A percentile compares a stretch with the other conserved stretches of the same genome.
Conservation (phyloP, 2,329 filamentous ascomycete species). For the Blastomyces parvus region DNA sequence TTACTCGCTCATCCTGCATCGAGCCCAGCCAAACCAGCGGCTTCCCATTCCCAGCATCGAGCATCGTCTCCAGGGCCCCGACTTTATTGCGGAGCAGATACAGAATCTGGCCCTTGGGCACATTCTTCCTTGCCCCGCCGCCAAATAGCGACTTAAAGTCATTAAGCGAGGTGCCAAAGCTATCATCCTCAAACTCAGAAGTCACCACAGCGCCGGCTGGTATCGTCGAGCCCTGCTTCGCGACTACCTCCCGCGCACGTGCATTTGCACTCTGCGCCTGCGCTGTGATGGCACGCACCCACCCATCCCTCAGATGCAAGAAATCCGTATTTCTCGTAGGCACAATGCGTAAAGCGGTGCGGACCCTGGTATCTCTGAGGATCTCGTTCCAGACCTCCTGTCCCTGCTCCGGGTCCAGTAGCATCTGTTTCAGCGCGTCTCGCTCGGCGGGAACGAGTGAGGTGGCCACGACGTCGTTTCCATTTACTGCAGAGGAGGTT, state of each 20-base stretch:
- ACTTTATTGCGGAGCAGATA: conserved; percentile 57
- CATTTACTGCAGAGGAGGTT: conserved; percentile 19
- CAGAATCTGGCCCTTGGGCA: conserved; percentile 71
- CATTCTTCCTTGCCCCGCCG: conserved; percentile 54
- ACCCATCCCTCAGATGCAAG: conserved; percentile 80
- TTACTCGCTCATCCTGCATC: conserved; percentile 69
- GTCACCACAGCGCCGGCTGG: conserved; percentile 22
- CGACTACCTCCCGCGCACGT: conserved; percentile 30
- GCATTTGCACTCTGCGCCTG: conserved; percentile 53
- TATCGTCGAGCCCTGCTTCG: conserved; percentile 40
- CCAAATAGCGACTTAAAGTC: conserved; percentile 77
- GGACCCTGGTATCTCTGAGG: conserved; percentile 56
- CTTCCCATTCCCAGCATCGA: conserved; percentile 43
- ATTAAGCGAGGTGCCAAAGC: conserved; percentile 63
- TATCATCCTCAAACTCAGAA: conserved; percentile 56
- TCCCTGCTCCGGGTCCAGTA: conserved; percentile 61
- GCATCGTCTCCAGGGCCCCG: conserved; percentile 60
- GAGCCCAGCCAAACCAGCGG: conserved; percentile 54
- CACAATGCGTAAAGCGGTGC: conserved; percentile 71
- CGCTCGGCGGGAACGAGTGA: conserved; percentile 77
- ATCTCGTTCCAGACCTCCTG: conserved; percentile 66
- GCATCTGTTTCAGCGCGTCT: conserved; percentile 55
- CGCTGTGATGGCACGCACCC: conserved; percentile 73
- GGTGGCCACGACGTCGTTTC: conserved; percentile 60
- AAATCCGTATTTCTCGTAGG: conserved; percentile 94